A percentile compares a stretch with the other conserved stretches of the same genome.
phyloP scores from a whole-genome alignment of 495 filamentous ascomycete species.

The Aspergillus diversus region DNA sequence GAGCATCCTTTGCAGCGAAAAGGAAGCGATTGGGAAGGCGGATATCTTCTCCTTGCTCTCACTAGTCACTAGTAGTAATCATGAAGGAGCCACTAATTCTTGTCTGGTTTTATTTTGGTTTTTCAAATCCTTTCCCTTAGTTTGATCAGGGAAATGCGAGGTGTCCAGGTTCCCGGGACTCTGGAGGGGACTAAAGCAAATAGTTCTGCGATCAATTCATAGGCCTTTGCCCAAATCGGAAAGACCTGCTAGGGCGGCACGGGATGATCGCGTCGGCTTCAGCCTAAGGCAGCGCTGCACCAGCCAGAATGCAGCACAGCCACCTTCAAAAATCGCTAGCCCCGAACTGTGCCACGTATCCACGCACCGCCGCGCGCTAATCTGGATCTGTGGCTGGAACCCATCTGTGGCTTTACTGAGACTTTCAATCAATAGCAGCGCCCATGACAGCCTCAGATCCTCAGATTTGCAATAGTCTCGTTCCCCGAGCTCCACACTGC shows the following conservation, averaged over 20 bases:
- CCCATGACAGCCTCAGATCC: constrained; percentile 24
- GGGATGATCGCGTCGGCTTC: constrained; percentile 4
- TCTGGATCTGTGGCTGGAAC: constrained; percentile 25
- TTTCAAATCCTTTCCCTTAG: constrained; percentile 26
- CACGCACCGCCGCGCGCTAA: constrained; percentile 18
- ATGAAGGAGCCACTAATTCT: not conserved
- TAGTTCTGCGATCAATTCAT: constrained; percentile 7
- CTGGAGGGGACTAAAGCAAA: constrained; percentile 1
- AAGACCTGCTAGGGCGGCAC: constrained; percentile 7
- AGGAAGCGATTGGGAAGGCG: not conserved
- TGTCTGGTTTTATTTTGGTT: not conserved
- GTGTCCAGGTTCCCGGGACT: constrained; percentile 28
- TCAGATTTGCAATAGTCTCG: constrained; percentile 19
- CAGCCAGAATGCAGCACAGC: constrained; percentile 22
- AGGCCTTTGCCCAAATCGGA: constrained; percentile 4
- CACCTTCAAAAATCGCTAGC: constrained; percentile 21
- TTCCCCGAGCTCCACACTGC: constrained; percentile 19
- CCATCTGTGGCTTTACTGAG: constrained; percentile 32
- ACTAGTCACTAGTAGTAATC: not conserved
- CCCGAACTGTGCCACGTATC: constrained; percentile 22
- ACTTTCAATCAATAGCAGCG: constrained; percentile 19
- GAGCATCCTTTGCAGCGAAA: not conserved
- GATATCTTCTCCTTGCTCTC: not conserved
- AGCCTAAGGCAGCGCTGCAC: constrained; percentile 14
- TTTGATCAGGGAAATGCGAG: not conserved